These are phyloP conservation scores for Scedosporium minutisporum DNA, from an alignment of 2,329 filamentous ascomycete genomes.

Conservation along the genomic window DNA sequence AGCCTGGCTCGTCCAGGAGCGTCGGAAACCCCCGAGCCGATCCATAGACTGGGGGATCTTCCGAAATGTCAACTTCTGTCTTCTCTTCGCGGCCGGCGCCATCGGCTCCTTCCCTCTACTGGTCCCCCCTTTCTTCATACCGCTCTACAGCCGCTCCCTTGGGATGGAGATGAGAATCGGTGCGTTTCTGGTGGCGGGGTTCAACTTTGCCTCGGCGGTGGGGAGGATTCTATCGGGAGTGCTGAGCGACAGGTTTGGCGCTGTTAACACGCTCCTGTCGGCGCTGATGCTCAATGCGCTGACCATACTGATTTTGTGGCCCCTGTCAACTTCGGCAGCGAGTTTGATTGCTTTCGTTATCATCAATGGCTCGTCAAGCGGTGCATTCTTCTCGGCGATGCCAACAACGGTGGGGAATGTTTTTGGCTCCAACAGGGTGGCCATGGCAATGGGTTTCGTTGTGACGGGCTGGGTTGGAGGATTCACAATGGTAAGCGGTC, in stretches of 20 bases:
- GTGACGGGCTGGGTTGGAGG: conserved; percentile 51
- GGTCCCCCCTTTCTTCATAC: conserved; percentile 52
- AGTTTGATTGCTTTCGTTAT: conserved; percentile 47
- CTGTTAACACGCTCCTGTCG: conserved; percentile 43
- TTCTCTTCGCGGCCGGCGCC: conserved; percentile 43
- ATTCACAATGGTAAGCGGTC: conserved; percentile 19
- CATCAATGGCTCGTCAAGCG: conserved; percentile 50
- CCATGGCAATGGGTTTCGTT: conserved; percentile 51
- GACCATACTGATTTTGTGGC: conserved; percentile 53
- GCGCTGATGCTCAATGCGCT: conserved; percentile 41
- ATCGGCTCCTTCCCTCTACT: conserved; percentile 51
- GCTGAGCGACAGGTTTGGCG: conserved; percentile 41
- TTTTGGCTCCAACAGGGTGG: conserved; percentile 44
- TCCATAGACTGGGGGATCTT: conserved; percentile 34
- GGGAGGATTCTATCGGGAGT: conserved; percentile 46
- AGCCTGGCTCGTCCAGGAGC: conserved; percentile 41
- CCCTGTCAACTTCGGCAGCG: conserved; percentile 41
- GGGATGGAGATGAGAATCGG: conserved; percentile 41
- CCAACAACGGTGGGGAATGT: conserved; percentile 51
- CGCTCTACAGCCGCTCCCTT: conserved; percentile 44
- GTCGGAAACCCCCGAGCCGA: conserved; percentile 19
- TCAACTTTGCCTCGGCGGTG: conserved; percentile 50
- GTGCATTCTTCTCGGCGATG: conserved; percentile 54
- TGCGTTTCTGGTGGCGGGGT: conserved; percentile 48
- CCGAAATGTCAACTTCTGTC: conserved; percentile 36